phyloP scores from a whole-genome alignment of 495 filamentous ascomycete species.

The Aspergillus homomorphus region DNA sequence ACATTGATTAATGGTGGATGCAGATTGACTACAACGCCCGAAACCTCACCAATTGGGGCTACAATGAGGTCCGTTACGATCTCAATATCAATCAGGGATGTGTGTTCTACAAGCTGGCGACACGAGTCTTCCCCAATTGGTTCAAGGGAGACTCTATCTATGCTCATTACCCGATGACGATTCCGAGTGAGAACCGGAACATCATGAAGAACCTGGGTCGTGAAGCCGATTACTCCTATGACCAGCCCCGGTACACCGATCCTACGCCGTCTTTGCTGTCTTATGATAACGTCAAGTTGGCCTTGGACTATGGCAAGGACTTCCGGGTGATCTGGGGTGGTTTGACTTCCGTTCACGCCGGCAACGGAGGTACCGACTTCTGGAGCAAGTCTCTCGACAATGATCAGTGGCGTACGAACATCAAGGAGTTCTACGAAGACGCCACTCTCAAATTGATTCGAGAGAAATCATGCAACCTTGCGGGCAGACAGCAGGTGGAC shows the following conservation, averaged over 20 bases:
- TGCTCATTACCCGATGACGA: slow-evolving; percentile 84
- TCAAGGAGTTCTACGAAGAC: slow-evolving; percentile 57
- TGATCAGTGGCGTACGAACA: slow-evolving; percentile 48
- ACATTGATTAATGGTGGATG: slow-evolving; percentile 7
- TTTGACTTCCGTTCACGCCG: background rate
- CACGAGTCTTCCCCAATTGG: slow-evolving; percentile 74
- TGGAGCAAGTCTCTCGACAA: slow-evolving; percentile 48
- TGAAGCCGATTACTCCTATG: slow-evolving; percentile 69
- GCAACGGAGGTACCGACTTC: slow-evolving; percentile 45
- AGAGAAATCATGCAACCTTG: slow-evolving; percentile 59
- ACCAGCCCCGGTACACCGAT: slow-evolving; percentile 54
- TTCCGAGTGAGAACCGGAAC: slow-evolving; percentile 66
- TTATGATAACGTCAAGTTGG: slow-evolving; percentile 58
- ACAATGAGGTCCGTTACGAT: slow-evolving; percentile 70
- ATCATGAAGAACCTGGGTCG: slow-evolving; percentile 71
- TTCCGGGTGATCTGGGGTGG: slow-evolving; percentile 64
- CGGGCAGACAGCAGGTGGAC: slow-evolving; percentile 65
- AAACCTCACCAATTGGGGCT: slow-evolving; percentile 78
- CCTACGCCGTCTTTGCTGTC: slow-evolving; percentile 54
- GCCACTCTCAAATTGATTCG: slow-evolving; percentile 62
- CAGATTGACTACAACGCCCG: slow-evolving; percentile 65
- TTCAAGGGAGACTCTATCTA: slow-evolving; percentile 80
- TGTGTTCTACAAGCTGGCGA: slow-evolving; percentile 80
- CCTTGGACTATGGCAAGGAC: slow-evolving; percentile 58
- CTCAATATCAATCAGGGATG: slow-evolving; percentile 74